Percentiles rank a stretch among this genome's conserved stretches.
Evolutionary conservation across 495 filamentous ascomycete genomes (phyloP).

Genomic region (Cladorrhinum samala): DNA sequence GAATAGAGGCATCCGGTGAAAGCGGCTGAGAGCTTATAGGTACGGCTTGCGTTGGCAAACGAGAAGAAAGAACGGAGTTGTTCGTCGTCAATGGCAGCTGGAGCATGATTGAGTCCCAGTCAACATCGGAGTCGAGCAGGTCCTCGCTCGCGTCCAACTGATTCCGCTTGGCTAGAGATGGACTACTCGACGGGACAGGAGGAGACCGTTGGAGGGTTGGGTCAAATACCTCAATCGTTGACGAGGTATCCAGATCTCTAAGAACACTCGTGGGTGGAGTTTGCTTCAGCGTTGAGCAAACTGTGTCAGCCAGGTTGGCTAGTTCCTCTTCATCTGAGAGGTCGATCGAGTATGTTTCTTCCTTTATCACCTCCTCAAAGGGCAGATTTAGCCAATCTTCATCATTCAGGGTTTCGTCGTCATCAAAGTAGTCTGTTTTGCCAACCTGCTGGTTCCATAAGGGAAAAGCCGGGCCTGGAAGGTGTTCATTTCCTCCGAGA

Average conservation of each 20-base stretch:
- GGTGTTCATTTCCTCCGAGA: background rate
- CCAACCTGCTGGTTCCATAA: background rate
- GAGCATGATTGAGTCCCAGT: constrained; percentile 30
- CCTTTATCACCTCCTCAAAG: background rate
- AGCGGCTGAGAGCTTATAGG: too few species aligned
- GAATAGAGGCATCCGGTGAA: too few species aligned
- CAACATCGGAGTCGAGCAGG: constrained; percentile 31
- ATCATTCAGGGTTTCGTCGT: constrained; percentile 1
- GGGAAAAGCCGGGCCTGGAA: background rate
- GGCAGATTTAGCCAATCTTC: background rate
- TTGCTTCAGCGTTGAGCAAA: background rate
- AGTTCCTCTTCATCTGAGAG: constrained; percentile 14
- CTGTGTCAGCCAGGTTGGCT: constrained; percentile 1
- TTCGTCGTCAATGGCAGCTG: constrained; percentile 9
- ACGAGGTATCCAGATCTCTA: background rate
- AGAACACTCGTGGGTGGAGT: constrained; percentile 14
- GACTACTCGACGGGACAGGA: background rate
- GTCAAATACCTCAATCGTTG: constrained; percentile 8
- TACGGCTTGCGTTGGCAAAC: background rate
- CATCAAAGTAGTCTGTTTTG: background rate
- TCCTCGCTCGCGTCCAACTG: constrained; percentile 13
- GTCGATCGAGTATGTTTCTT: constrained; percentile 3
- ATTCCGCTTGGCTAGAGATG: background rate
- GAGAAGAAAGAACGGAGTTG: background rate
- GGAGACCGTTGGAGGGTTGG: constrained; percentile 10